Evolutionary conservation across 2,329 filamentous ascomycete genomes (phyloP).

Genomic region (Colletotrichum sublineola): DNA sequence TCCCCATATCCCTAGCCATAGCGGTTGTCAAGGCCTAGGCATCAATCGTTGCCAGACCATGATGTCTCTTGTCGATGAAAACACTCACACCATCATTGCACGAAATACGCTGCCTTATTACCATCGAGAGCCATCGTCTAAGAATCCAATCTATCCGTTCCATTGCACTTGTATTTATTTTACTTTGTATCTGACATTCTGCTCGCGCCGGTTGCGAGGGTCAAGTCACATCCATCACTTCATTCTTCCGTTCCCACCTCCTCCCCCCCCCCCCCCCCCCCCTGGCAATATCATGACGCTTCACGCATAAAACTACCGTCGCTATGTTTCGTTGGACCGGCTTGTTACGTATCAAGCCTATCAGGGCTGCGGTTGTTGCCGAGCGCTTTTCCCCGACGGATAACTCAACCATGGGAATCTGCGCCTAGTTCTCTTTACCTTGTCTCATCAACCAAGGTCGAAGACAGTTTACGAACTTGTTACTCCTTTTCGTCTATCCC

Average conservation of each 20-base stretch:
- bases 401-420: background rate
- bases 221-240: background rate
- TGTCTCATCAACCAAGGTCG: slow-evolving; percentile 4
- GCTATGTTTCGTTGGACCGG: slow-evolving; percentile 10
- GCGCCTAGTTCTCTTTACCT: background rate
- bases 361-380: slow-evolving; percentile 18
- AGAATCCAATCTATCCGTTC: slow-evolving; percentile 8
- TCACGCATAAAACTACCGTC: slow-evolving; percentile 33
- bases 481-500: background rate
- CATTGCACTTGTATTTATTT: slow-evolving; percentile 9
- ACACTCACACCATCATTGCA: slow-evolving; percentile 33
- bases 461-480: background rate
- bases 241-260: slow-evolving; percentile 1
- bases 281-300: slow-evolving; percentile 39
- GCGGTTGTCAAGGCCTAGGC: slow-evolving; percentile 35
- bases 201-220: slow-evolving; percentile 22
- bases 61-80: slow-evolving; percentile 41
- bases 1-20: slow-evolving; percentile 34
- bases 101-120: slow-evolving; percentile 28
- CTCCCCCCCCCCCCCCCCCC: slow-evolving; percentile 8
- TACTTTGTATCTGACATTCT: background rate
- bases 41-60: slow-evolving; percentile 30
- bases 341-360: slow-evolving; percentile 20
- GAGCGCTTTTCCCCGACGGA: slow-evolving; percentile 13
- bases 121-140: slow-evolving; percentile 1